phyloP scores from a whole-genome alignment of 331 rosid species.

The Phaseolus coccineus region DNA sequence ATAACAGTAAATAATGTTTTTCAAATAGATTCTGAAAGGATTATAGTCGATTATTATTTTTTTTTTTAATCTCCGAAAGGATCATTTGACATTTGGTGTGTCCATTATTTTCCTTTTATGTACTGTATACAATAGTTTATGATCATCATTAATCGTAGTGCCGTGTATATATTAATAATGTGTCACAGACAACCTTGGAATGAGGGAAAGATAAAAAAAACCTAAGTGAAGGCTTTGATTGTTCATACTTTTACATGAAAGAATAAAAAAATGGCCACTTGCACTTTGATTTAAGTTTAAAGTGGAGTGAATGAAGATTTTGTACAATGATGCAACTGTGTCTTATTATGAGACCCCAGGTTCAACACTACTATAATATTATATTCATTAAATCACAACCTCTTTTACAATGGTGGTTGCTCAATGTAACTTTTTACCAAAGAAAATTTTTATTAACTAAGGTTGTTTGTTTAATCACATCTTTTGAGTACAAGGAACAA shows the following conservation, averaged over 20 bases:
- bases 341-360: slow-evolving; percentile 32
- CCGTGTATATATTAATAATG: not conserved
- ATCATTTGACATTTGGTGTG: no score
- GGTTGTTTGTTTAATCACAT: slow-evolving; percentile 5
- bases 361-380: slow-evolving; percentile 26
- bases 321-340: slow-evolving; percentile 46
- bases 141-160: not conserved
- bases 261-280: not conserved
- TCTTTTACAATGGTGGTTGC: slow-evolving; percentile 81
- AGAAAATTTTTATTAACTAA: not conserved
- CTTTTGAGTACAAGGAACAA: slow-evolving; percentile 10
- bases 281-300: slow-evolving; percentile 44
- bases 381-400: slow-evolving; percentile 32
- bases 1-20: no score
- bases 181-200: slow-evolving; percentile 59
- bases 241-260: not conserved
- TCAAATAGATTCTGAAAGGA: no score
- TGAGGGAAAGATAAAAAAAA: slow-evolving; percentile 56
- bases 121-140: no score
- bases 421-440: slow-evolving; percentile 42
- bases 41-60: no score
- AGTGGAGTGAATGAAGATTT: slow-evolving; percentile 10
- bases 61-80: no score
- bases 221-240: slow-evolving; percentile 32
- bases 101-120: no score